Percentiles rank a stretch among this genome's conserved stretches.
Conservation (phyloP, 139 green algal genomes). For the Ostreobium quekettii region DNA sequence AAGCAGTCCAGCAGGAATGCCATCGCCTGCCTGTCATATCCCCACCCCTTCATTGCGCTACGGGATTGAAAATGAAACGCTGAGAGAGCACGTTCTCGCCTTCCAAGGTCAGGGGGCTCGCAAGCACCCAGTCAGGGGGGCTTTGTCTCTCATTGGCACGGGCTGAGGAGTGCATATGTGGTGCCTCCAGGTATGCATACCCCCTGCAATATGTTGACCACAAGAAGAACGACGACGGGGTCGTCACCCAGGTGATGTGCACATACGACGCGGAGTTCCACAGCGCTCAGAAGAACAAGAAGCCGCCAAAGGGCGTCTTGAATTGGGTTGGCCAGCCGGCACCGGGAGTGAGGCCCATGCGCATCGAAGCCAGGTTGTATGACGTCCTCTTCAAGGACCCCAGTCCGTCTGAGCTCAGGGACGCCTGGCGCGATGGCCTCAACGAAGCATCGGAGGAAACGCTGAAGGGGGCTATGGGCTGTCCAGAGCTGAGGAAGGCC, state of each 20-base stretch:
- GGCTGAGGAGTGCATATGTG: not conserved
- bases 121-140: not conserved
- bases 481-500: constrained; percentile 24
- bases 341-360: constrained; percentile 50
- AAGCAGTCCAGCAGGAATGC: too few species aligned
- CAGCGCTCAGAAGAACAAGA: constrained; percentile 37
- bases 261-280: constrained; percentile 11
- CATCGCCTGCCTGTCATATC: too few species aligned
- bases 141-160: not conserved
- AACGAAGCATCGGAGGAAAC: constrained; percentile 58
- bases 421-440: constrained; percentile 80
- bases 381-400: constrained; percentile 79
- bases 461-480: constrained; percentile 39
- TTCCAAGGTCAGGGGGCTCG: not conserved
- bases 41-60: too few species aligned
- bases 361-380: constrained; percentile 61
- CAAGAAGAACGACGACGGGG: constrained; percentile 35
- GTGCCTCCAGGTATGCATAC: constrained; percentile 77
- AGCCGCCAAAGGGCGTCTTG: constrained; percentile 90
- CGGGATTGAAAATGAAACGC: too few species aligned
- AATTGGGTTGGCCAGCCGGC: constrained; percentile 86
- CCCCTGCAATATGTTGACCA: constrained; percentile 66
- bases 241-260: constrained; percentile 54
- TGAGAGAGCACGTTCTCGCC: too few species aligned
- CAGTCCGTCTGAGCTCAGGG: constrained; percentile 39